These are phyloP conservation scores for Coemansia sp. DNA, from an alignment of 192 early-diverging fungal species.

Conservation along the genomic window DNA sequence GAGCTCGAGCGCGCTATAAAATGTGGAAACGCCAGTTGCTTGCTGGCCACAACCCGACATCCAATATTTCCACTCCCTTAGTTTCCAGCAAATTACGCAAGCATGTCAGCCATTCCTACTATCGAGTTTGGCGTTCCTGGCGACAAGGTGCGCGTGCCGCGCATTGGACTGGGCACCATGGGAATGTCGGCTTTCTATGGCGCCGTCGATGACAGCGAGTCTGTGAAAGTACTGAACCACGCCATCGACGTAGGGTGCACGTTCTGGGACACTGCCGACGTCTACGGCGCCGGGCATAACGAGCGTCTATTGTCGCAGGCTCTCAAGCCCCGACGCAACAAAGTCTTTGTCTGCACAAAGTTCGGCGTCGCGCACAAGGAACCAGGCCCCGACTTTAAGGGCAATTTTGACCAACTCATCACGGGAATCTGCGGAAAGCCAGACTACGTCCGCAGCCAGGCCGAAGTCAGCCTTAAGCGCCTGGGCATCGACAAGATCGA, in stretches of 20 bases:
- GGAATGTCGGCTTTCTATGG: conserved; percentile 54
- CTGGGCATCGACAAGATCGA: conserved; percentile 64
- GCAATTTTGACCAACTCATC: conserved; percentile 9
- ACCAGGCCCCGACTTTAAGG: conserved; percentile 20
- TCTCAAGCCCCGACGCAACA: conserved; percentile 53
- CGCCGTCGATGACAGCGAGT: conserved; percentile 30
- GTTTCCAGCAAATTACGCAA: background rate
- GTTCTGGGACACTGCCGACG: conserved; percentile 65
- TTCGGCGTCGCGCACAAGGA: conserved; percentile 50
- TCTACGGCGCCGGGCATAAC: conserved; percentile 62
- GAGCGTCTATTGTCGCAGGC: conserved; percentile 60
- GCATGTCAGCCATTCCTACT: conserved; percentile 10
- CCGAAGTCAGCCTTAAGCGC: conserved; percentile 52
- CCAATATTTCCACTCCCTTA: too few species aligned
- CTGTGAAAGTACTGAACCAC: conserved; percentile 49
- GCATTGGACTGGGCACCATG: conserved; percentile 39
- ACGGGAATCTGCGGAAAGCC: conserved; percentile 50
- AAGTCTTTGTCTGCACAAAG: conserved; percentile 67
- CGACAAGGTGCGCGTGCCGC: conserved; percentile 25
- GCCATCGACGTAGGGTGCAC: conserved; percentile 61
- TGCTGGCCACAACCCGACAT: too few species aligned
- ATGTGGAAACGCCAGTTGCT: too few species aligned
- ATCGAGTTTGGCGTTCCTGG: conserved; percentile 35
- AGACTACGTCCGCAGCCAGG: conserved; percentile 57
- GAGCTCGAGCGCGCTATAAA: background rate